Evolutionary conservation across 2,329 filamentous ascomycete genomes (phyloP), one percentile per base, ranked within the genome.

Genomic region (Pestalotiopsis sp.): DNA sequence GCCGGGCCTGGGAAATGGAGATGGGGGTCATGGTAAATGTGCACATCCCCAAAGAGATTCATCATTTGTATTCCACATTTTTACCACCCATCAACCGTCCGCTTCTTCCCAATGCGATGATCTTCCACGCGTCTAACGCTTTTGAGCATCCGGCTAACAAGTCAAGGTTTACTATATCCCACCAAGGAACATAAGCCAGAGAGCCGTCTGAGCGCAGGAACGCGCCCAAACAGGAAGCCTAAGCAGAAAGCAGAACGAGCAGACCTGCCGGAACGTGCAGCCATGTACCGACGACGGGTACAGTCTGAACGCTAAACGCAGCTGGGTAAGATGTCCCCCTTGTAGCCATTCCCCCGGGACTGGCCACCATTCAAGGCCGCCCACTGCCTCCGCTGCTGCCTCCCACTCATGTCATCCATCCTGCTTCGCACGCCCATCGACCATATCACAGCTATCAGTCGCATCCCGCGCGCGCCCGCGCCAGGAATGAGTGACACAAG

Each of bases 261-360:
- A 52, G 61, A 64, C 61, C 61, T 64, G 61, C 61, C 61, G 25
- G 25, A 64, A 64, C n/a, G 23, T 52, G 61, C n/a, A 38, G 20
- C 14, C 49, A 56, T 11, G 14, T 20, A 56, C 14, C 20, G 49
- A 56, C 49, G 20, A 17, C 13, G 14, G 49, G 2, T 36, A 14
- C 27, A 27, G 23, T 17, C 25, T 14, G 13, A 23, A 11, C 57
- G 57, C 57, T 36, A 59, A 36, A 36, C 57, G 27, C 45, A 52
- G 14, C 45, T 52, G 17, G 45, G 45, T n/a, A 52, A 52, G 45
- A 52, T 52, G 20, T 20, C 17, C 20, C 14, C 45, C 45, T n/a
- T 52, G 45, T 52, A 52, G 45, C 45, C 45, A 52, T 52, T 20
- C 45, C 45, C 45, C 45, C n/a, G 45, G 45, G 45, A 52, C 45